Conservation (phyloP, 192 early-diverging fungal genomes). For the Coemansia sp. region DNA sequence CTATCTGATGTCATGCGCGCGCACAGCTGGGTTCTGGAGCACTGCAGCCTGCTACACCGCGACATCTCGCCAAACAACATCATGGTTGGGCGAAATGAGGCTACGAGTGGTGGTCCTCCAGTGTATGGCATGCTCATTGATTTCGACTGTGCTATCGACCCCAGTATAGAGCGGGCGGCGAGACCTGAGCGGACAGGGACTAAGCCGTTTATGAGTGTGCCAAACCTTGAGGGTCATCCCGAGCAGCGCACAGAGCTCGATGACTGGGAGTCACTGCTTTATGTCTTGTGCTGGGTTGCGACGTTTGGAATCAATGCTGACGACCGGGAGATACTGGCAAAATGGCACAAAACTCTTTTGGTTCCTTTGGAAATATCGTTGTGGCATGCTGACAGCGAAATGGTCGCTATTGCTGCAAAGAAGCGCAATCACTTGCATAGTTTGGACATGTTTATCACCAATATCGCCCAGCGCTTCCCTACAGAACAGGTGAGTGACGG, state of each 20-base stretch:
- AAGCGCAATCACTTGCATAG: neutral
- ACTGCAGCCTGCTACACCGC: constrained; percentile 13
- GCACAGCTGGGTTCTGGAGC: neutral
- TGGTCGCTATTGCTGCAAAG: neutral
- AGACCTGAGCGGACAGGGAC: constrained; percentile 23
- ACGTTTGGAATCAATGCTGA: constrained; percentile 16
- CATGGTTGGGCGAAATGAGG: constrained; percentile 3
- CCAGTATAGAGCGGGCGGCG: neutral
- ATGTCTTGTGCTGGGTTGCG: constrained; percentile 20
- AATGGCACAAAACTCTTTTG: neutral
- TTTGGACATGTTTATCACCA: neutral
- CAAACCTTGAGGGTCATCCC: constrained; percentile 3
- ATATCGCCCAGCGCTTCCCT: neutral
- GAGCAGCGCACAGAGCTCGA: constrained; percentile 10
- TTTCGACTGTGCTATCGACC: constrained; percentile 7
- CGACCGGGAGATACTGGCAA: neutral
- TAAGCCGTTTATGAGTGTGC: constrained; percentile 30
- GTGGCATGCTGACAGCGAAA: neutral
- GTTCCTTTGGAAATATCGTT: neutral
- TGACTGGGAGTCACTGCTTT: constrained; percentile 38
- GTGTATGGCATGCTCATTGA: constrained; percentile 29
- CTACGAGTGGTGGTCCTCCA: neutral
- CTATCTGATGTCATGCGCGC: neutral
- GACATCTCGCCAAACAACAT: constrained; percentile 33
- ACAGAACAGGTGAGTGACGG: neutral